Conservation (phyloP, 2,329 filamentous ascomycete species). For the Alternaria ventricosa region DNA sequence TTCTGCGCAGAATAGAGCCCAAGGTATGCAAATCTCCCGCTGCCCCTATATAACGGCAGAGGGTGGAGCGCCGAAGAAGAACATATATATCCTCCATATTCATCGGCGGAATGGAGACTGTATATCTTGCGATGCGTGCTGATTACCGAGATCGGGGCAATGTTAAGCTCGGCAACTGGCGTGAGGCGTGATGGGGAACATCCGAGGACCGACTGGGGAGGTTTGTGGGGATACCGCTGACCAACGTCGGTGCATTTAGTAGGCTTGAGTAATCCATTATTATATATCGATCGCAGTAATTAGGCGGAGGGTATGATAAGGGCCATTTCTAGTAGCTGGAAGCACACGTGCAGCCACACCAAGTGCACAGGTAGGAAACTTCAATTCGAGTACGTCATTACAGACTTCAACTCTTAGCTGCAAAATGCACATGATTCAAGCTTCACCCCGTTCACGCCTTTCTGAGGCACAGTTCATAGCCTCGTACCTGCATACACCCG, state of each 20-base stretch:
- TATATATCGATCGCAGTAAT: not conserved
- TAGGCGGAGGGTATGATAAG: not conserved
- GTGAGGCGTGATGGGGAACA: constrained; percentile 24
- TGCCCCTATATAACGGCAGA: constrained; percentile 7
- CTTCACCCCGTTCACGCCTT: not conserved
- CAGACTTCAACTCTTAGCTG: not conserved
- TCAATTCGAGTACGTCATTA: constrained; percentile 12
- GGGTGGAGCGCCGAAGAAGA: not conserved
- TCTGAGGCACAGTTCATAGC: not conserved
- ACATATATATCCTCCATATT: constrained; percentile 26
- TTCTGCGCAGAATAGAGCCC: constrained; percentile 49
- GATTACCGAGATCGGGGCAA: constrained; percentile 20
- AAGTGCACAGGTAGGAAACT: not conserved
- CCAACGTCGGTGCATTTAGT: not conserved
- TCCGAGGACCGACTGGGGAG: constrained; percentile 27
- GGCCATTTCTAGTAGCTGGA: not conserved
- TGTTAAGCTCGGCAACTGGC: constrained; percentile 41
- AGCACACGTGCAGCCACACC: constrained; percentile 5
- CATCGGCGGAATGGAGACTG: constrained; percentile 27
- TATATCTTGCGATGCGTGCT: constrained; percentile 4
- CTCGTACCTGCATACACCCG: constrained; percentile 3
- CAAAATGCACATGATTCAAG: not conserved
- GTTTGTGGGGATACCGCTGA: constrained; percentile 4
- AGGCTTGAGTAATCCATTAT: not conserved
- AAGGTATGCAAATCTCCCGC: constrained; percentile 23